phyloP scores from a whole-genome alignment of 768 basidiomycete species.

The Austroboletus eburneus region DNA sequence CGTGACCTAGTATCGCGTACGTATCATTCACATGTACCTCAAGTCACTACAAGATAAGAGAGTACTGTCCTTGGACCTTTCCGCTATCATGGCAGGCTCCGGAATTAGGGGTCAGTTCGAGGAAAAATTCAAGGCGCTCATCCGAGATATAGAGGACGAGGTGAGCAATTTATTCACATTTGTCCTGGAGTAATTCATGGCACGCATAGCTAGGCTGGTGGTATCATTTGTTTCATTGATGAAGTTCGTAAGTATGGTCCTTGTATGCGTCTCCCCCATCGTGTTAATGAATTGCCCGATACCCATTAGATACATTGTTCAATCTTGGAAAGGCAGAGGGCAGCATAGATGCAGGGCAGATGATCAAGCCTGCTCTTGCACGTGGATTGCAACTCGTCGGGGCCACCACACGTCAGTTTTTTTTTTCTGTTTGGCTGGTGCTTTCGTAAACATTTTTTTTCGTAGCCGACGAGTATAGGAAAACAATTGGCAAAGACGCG shows the following conservation, averaged over 20 bases:
- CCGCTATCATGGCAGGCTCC: constrained; percentile 82
- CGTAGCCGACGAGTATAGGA: constrained; percentile 77
- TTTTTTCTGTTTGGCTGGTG: background rate
- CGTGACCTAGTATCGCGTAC: background rate
- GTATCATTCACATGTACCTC: background rate
- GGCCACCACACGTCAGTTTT: constrained; percentile 75
- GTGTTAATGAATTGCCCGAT: background rate
- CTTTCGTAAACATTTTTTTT: background rate
- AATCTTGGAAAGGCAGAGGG: constrained; percentile 91
- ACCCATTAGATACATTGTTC: constrained; percentile 61
- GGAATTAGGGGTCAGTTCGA: constrained; percentile 92
- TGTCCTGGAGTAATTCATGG: constrained; percentile 11
- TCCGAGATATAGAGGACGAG: constrained; percentile 89
- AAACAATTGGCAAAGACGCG: constrained; percentile 89
- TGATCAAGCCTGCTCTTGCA: constrained; percentile 91
- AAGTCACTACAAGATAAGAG: constrained; percentile 84
- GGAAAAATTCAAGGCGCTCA: constrained; percentile 85
- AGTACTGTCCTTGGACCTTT: constrained; percentile 82
- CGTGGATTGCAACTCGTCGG: constrained; percentile 86
- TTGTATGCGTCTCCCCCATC: background rate
- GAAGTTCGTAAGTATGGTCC: constrained; percentile 73
- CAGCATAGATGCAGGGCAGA: constrained; percentile 86
- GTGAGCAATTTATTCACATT: constrained; percentile 34
- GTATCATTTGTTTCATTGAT: constrained; percentile 91
- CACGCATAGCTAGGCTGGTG: constrained; percentile 47